A percentile compares a stretch with the other conserved stretches of the same genome.
Evolutionary conservation across 495 filamentous ascomycete genomes (phyloP).

Genomic region (Penicillium soppii): DNA sequence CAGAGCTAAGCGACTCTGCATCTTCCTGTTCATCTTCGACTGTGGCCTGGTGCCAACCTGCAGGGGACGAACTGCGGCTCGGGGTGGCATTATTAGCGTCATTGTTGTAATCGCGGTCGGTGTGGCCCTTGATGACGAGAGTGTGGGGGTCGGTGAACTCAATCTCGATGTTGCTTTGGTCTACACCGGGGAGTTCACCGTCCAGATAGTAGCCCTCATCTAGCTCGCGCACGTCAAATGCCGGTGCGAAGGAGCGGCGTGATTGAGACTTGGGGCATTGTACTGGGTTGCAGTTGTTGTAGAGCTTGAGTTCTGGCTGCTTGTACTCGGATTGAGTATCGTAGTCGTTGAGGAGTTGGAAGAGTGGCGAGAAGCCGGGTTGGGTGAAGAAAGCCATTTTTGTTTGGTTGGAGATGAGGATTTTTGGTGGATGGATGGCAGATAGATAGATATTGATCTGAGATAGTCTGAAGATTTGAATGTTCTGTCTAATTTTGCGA

Average conservation of each 20-base stretch:
- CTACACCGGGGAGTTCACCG: constrained; percentile 83
- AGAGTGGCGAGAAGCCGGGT: constrained; percentile 62
- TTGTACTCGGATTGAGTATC: constrained; percentile 46
- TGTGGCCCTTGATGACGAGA: constrained; percentile 68
- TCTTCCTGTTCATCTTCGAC: constrained; percentile 55
- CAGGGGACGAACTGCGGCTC: background rate
- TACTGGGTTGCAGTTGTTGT: constrained; percentile 10
- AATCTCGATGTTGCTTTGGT: constrained; percentile 72
- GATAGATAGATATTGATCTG: background rate
- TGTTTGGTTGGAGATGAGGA: constrained; percentile 8
- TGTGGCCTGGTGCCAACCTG: constrained; percentile 48
- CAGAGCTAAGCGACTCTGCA: constrained; percentile 8
- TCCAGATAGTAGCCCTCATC: constrained; percentile 72
- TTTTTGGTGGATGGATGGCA: background rate
- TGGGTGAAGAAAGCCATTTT: constrained; percentile 68
- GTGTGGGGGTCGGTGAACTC: constrained; percentile 83
- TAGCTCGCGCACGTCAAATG: constrained; percentile 79
- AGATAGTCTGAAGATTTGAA: background rate
- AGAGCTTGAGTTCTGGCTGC: background rate
- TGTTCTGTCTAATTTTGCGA: background rate
- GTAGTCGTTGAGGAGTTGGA: constrained; percentile 76
- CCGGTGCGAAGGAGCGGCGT: constrained; percentile 58
- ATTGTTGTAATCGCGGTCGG: constrained; percentile 55
- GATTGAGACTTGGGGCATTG: constrained; percentile 16
- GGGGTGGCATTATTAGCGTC: constrained; percentile 7